Percentiles rank a stretch among this genome's conserved stretches.
phyloP scores from a whole-genome alignment of 2,329 filamentous ascomycete genomes.

The Fusarium brevicatenulatum region DNA sequence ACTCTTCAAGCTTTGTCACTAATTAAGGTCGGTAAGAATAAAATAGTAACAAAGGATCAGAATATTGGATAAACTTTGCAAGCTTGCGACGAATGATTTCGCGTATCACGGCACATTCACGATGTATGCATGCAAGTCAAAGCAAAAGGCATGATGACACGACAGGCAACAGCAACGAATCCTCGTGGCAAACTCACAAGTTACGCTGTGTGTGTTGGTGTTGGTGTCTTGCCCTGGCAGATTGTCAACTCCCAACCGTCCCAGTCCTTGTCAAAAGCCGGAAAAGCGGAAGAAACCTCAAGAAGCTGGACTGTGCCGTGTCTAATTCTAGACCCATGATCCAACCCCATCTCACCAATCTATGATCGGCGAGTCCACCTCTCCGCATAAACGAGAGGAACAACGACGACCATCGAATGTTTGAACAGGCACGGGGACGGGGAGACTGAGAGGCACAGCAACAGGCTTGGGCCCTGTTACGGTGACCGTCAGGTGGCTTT shows the following conservation, averaged over 20 bases:
- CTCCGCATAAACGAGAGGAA: conserved; percentile 36
- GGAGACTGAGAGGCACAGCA: neutral
- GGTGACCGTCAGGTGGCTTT: conserved; percentile 1
- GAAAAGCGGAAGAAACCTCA: conserved; percentile 5
- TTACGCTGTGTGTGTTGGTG: conserved; percentile 11
- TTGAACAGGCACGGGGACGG: neutral
- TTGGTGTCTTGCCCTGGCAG: conserved; percentile 25
- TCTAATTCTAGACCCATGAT: conserved; percentile 1
- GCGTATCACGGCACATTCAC: conserved; percentile 11
- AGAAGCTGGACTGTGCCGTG: conserved; percentile 9
- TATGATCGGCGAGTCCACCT: conserved; percentile 28
- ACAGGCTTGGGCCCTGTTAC: neutral
- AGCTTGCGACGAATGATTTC: neutral
- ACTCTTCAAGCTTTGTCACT: neutral
- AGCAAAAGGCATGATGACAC: conserved; percentile 7
- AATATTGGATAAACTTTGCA: neutral
- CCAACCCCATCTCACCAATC: conserved; percentile 4
- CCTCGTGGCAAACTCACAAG: conserved; percentile 26
- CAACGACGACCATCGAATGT: conserved; percentile 18
- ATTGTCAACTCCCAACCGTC: neutral
- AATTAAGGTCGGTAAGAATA: neutral
- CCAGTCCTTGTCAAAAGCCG: neutral
- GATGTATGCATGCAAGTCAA: conserved; percentile 27
- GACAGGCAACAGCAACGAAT: conserved; percentile 3
- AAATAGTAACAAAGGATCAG: neutral